Percentiles rank a stretch among this genome's conserved stretches.
These are phyloP conservation scores for Trametes gibbosa DNA, from an alignment of 768 basidiomycete genomes.

Conservation along the genomic window DNA sequence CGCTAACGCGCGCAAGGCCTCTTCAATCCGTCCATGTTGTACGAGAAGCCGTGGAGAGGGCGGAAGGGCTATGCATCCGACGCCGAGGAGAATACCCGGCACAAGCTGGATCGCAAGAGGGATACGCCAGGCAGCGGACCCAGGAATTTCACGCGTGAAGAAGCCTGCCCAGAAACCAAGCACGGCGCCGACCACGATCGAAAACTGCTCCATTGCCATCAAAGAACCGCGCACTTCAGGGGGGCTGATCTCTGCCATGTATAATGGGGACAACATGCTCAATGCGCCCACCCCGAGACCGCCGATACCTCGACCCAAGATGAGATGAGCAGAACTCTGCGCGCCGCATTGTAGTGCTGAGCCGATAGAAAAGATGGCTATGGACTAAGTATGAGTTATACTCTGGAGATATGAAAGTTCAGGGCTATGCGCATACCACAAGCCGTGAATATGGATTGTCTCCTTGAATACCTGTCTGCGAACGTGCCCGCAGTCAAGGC, in stretches of 20 bases:
- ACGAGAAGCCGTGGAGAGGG: slow-evolving; percentile 62
- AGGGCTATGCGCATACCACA: slow-evolving; percentile 47
- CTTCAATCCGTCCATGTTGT: slow-evolving; percentile 50
- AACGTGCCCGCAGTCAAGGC: slow-evolving; percentile 64
- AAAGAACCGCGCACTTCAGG: slow-evolving; percentile 79
- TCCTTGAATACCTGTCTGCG: slow-evolving; percentile 66
- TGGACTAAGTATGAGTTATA: not conserved
- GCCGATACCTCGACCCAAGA: slow-evolving; percentile 70
- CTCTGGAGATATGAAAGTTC: not conserved
- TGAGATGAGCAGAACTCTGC: slow-evolving; percentile 51
- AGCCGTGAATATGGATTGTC: slow-evolving; percentile 63
- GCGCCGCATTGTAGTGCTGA: slow-evolving; percentile 68
- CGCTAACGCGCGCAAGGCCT: slow-evolving; percentile 57
- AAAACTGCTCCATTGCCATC: slow-evolving; percentile 75
- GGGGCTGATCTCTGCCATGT: slow-evolving; percentile 83
- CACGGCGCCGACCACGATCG: slow-evolving; percentile 80
- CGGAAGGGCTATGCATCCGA: slow-evolving; percentile 60
- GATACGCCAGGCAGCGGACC: slow-evolving; percentile 72
- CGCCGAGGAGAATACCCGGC: slow-evolving; percentile 62
- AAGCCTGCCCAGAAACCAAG: slow-evolving; percentile 84
- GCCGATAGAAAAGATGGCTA: slow-evolving; percentile 71
- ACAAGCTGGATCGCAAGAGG: slow-evolving; percentile 71
- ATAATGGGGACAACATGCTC: slow-evolving; percentile 74
- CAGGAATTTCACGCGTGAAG: slow-evolving; percentile 59
- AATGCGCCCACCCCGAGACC: slow-evolving; percentile 72